Base-by-base conservation (phyloP, 352 stramenopile genomes). In the Phytophthora chlamydospora region DNA sequence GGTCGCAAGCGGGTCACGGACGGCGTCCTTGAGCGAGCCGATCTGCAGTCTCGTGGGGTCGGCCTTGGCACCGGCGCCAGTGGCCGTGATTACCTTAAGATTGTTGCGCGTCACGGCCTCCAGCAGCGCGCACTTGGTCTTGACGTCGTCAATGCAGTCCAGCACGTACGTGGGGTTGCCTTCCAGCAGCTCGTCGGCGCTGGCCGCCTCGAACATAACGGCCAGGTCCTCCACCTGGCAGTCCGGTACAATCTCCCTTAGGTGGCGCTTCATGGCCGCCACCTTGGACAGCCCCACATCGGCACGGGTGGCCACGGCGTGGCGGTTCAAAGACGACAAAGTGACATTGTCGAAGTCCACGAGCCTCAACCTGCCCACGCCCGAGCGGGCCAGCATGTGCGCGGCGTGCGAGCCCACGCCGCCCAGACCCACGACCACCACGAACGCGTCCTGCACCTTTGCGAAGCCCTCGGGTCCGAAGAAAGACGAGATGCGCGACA, bases 321-420 rank as follows among this genome's bases (percentile, higher is more conserved):
- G 97, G 55, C 97, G 93, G 86, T 99, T 99, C 34, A 99, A 82
- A 46, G 94, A 99, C 42, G 96, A 99, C 43, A 99, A 76, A 29
- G 97, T 99, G 11, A 99, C 97, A 69, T 99, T 98, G 75, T 99
- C 98, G 89, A 99, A 99, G 82, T 99, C 98, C 21, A 99, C 91
- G 29, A 99, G 77, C n/a, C 97, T 85, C 44, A 99, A 64, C 40
- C 91, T 86, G 40, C 88, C 76, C 3, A 99, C 95, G 14, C 97
- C 97, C 14, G 95, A 98, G 47, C 97, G 86, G 39, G 94, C 97
- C 50, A 99, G 80, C 95, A 99, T 98, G 69, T 99, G 85, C n/a
- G 96, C 96, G 5, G 93, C 89, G 69, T 99, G 97, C 33, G 83
- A 93, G 4, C 98, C 97, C 5, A 99, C 97, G 21, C 97, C 97